Evolutionary conservation across 768 basidiomycete genomes (phyloP), one percentile per base, ranked within the genome.

Genomic region (Psilocybe subaeruginosa): DNA sequence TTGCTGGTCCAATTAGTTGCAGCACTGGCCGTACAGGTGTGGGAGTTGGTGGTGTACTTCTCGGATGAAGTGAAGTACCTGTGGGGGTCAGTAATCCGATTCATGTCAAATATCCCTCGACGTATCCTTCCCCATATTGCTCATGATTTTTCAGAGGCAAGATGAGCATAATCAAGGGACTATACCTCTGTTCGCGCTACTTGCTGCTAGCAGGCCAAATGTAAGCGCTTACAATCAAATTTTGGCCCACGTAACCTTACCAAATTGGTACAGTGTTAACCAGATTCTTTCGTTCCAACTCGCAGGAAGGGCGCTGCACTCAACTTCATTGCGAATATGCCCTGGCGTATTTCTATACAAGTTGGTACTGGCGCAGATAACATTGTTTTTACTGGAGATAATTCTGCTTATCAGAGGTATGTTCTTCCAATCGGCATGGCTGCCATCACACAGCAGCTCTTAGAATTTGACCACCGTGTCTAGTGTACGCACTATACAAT

Each of bases 401-500:
- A 45, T 55, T 3, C 62, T 59, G 4, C 35, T 51, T 16, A 31
- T 59, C 19, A 51, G 62, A 39, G 62, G 62, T 63, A 29, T 11
- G 56, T 23, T 9, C 29, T 7, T 31, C 51, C 39, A 6, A 45
- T 41, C 7, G 11, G 4, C 35, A 12, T 8, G 23, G 23, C 7
- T 6, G 3, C 19, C 7, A 48, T 19, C 29, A 35, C 33, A 12
- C 5, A 51, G 31, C 7, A 5, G 33, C 12, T 14, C 29, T 43
- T 3, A 23, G 3, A 41, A 27, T 23, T 19, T 2, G 3, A 27
- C 12, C 12, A 16, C 8, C 5, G n/a, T 35, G 17, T 2, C n/a
- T 16, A 66, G 65, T 66, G 3, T 54, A 66, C 45, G 65, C 65
- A 4, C 43, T 66, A 31, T 62, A 62, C 41, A 58, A 58, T 45